phyloP scores from a whole-genome alignment of 2,329 filamentous ascomycete species.

The Zelopaecilomyces penicillatus region DNA sequence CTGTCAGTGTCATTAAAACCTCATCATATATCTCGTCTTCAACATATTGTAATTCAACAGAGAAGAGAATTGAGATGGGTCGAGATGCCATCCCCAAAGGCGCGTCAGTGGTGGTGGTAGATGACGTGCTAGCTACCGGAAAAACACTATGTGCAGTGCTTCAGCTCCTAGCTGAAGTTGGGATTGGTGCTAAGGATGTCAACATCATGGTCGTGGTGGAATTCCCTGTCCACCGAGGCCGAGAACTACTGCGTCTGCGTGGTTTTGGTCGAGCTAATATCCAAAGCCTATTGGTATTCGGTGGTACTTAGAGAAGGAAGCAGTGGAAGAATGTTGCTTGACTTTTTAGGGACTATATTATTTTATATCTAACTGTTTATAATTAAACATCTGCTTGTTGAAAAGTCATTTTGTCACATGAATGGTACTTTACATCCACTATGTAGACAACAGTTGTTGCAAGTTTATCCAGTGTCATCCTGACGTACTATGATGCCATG shows the following conservation, averaged over 20 bases:
- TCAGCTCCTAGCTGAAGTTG: conserved; percentile 35
- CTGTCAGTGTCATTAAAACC: conserved; percentile 36
- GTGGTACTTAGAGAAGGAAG: conserved; percentile 12
- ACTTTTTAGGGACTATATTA: no score
- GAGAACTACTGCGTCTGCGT: conserved; percentile 32
- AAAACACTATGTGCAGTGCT: conserved; percentile 46
- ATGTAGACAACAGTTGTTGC: no score
- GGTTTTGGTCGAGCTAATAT: conserved; percentile 43
- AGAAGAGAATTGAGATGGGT: conserved; percentile 42
- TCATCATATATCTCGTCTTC: conserved; percentile 46
- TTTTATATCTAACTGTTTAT: no score
- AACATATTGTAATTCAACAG: conserved; percentile 12
- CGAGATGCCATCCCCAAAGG: conserved; percentile 29
- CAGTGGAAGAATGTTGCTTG: no score
- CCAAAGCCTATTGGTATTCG: conserved; percentile 43
- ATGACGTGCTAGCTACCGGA: conserved; percentile 52
- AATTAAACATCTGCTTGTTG: no score
- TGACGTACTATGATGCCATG: no score
- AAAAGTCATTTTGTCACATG: no score
- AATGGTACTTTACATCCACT: no score
- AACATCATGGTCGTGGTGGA: conserved; percentile 47
- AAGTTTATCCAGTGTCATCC: no score
- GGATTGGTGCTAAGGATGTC: conserved; percentile 32
- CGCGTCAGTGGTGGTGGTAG: conserved; percentile 44
- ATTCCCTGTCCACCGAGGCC: conserved; percentile 46